Conservation (phyloP, 2,329 filamentous ascomycete species). For the Phoma sp. region DNA sequence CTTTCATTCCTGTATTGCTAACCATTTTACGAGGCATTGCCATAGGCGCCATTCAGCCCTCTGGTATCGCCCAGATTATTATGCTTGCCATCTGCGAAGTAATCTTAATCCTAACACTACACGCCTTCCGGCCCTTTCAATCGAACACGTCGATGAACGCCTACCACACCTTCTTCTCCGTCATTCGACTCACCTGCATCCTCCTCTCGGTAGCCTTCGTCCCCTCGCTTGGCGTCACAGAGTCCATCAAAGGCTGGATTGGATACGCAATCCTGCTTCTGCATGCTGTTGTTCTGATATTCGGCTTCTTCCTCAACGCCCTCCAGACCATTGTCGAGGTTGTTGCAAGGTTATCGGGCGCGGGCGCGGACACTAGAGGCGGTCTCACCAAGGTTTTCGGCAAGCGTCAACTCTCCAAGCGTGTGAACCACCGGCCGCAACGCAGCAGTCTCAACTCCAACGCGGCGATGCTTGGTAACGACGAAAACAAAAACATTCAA, state of each 20-base stretch:
- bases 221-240: slow-evolving; percentile 77
- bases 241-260: slow-evolving; percentile 89
- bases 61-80: slow-evolving; percentile 90
- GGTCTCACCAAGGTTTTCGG: slow-evolving; percentile 87
- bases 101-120: slow-evolving; percentile 82
- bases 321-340: slow-evolving; percentile 91
- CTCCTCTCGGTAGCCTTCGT: slow-evolving; percentile 71
- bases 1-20: slow-evolving; percentile 82
- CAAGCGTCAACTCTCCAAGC: slow-evolving; percentile 83
- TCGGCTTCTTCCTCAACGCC: slow-evolving; percentile 93
- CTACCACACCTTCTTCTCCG: slow-evolving; percentile 86
- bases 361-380: slow-evolving; percentile 77
- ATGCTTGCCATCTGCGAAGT: slow-evolving; percentile 94
- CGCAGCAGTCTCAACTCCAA: slow-evolving; percentile 84
- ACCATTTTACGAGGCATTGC: slow-evolving; percentile 87
- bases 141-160: slow-evolving; percentile 95
- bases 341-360: slow-evolving; percentile 78
- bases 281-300: slow-evolving; percentile 82
- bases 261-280: slow-evolving; percentile 89
- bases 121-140: slow-evolving; percentile 89
- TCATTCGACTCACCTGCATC: slow-evolving; percentile 73
- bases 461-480: slow-evolving; percentile 76
- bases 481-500: slow-evolving; percentile 68
- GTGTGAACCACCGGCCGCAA: slow-evolving; percentile 69
- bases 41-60: slow-evolving; percentile 90